These are phyloP conservation scores for Tuber borchii DNA, from an alignment of 495 filamentous ascomycete genomes.

Conservation along the genomic window DNA sequence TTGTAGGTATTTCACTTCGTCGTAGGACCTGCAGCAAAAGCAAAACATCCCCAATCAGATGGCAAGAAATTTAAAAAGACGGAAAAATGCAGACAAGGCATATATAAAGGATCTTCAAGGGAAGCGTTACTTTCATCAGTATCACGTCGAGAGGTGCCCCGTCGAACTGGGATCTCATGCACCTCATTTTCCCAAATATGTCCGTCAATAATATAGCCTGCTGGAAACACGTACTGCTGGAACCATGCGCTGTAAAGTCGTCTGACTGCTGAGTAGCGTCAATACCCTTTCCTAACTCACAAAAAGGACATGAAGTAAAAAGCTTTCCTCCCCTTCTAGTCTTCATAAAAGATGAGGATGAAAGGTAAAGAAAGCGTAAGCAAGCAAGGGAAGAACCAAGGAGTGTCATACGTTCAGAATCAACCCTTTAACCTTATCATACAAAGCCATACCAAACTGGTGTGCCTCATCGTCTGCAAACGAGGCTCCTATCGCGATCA, in stretches of 20 bases:
- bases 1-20: conserved; percentile 30
- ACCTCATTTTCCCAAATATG: conserved; percentile 41
- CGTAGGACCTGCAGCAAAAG: conserved; percentile 31
- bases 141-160: conserved; percentile 38
- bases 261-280: conserved; percentile 32
- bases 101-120: conserved; percentile 8
- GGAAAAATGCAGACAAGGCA: conserved; percentile 13
- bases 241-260: conserved; percentile 37
- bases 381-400: not conserved
- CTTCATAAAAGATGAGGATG: not conserved
- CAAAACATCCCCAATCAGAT: not conserved
- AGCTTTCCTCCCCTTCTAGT: not conserved
- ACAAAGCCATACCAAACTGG: conserved; percentile 39
- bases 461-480: conserved; percentile 38
- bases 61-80: conserved; percentile 11
- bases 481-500: conserved; percentile 41
- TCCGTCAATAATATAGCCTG: conserved; percentile 40
- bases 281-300: conserved; percentile 16
- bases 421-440: conserved; percentile 40
- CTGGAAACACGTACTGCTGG: conserved; percentile 34
- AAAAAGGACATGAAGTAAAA: conserved; percentile 4
- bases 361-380: not conserved
- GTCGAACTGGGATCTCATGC: conserved; percentile 37
- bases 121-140: conserved; percentile 35
- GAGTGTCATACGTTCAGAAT: conserved; percentile 34